Evolutionary conservation across 2,329 filamentous ascomycete genomes (phyloP), one percentile per base, ranked within the genome.

Genomic region (Orbilia ellipsospora): DNA sequence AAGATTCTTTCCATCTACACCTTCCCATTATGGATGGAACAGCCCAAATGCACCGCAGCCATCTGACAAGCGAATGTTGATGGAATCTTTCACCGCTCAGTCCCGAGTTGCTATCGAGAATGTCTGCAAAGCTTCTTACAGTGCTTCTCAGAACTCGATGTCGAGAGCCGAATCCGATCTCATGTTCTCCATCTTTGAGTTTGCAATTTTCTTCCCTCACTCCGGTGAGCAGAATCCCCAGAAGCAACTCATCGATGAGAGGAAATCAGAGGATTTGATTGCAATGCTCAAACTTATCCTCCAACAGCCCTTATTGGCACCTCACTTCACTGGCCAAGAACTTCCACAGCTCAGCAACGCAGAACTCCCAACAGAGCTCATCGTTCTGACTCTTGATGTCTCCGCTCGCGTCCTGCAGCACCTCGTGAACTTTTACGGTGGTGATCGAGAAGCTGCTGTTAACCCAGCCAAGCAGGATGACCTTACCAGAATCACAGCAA

Each of bases 201-300:
- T 75, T 52, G 72, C 72, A 18, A 75, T 75, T 36, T 75, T 75
- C 59, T 69, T 75, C 59, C 72, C 72, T n/a, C 72, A 69, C n/a
- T 75, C 72, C 36, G 72, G 72, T n/a, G 72, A 75, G 42, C 72
- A 75, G 26, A 59, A 64, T 48, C 18, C 31, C 20, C 64, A 75
- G 54, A 69, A 75, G 64, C 72, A 69, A 54, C 55, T 69, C 16
- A 65, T 75, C 18, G 72, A 75, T 36, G 64, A 75, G 45, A 59
- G 64, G 36, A 75, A 75, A 20, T 56, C 72, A 3, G 72, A 75
- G 15, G 64, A 75, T n/a, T 45, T 75, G 8, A 61, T 75, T 13
- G 64, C 64, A 10, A 55, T 75, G 52, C 64, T 75, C 26, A 68
- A 65, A 36, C 64, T 75, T 28, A 75, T 75, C 40, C 55, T 75